These are phyloP conservation scores for Spergularia bocconei DNA, from an alignment of 148 eudicot species.

Conservation along the genomic window DNA sequence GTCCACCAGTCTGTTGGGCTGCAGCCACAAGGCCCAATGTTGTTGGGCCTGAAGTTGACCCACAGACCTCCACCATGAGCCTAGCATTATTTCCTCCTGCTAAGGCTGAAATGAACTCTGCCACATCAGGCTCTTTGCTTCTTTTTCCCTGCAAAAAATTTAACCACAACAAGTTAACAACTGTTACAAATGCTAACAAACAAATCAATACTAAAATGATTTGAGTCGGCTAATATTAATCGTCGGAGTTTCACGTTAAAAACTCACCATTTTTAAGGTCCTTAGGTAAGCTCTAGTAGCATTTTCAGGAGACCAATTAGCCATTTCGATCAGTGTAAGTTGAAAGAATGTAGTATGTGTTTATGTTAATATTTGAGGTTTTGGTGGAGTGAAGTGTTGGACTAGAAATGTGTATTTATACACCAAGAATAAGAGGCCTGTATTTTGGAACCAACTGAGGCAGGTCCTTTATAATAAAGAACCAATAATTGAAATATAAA, in stretches of 20 bases:
- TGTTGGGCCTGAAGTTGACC: slow-evolving; percentile 29
- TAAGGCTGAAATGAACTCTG: slow-evolving; percentile 41
- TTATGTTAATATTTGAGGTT: neutral
- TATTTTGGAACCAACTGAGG: slow-evolving; percentile 28
- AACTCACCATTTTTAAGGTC: slow-evolving; percentile 33
- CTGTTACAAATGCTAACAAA: neutral
- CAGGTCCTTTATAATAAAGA: slow-evolving; percentile 17
- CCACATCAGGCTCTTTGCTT: slow-evolving; percentile 40
- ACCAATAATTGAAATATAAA: neutral
- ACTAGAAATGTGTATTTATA: slow-evolving; percentile 10
- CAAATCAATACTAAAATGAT: too few species aligned
- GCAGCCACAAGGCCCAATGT: slow-evolving; percentile 39
- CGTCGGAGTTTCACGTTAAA: neutral
- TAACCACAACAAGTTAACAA: slow-evolving; percentile 1
- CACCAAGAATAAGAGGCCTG: neutral
- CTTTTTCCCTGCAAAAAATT: slow-evolving; percentile 35
- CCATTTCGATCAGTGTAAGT: neutral
- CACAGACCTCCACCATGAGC: slow-evolving; percentile 35
- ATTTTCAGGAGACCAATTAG: slow-evolving; percentile 47
- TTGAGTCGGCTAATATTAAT: too few species aligned
- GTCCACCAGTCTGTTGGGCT: slow-evolving; percentile 35
- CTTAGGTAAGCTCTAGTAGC: slow-evolving; percentile 45
- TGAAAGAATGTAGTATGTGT: neutral
- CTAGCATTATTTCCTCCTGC: slow-evolving; percentile 42
- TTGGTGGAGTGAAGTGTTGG: slow-evolving; percentile 6